phyloP scores from a whole-genome alignment of 164 flowering plant species.

The Berberis thunbergii region DNA sequence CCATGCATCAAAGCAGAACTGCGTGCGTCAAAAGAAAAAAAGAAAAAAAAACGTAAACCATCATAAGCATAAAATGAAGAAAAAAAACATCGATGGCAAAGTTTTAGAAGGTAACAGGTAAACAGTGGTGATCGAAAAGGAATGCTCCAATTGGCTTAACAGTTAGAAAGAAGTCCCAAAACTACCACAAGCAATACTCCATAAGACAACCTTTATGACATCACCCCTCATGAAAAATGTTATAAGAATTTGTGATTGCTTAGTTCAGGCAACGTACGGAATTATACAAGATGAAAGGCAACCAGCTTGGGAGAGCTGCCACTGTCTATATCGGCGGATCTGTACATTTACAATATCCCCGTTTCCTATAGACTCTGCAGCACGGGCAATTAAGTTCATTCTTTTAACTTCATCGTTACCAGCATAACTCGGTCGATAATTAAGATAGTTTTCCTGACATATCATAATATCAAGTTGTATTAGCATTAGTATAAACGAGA shows the following conservation, averaged over 20 bases:
- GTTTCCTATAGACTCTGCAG: slow-evolving; percentile 93
- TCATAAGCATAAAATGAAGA: background rate
- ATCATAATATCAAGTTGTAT: background rate
- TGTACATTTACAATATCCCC: slow-evolving; percentile 93
- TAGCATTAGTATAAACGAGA: background rate
- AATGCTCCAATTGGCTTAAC: no score
- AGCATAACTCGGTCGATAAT: slow-evolving; percentile 66
- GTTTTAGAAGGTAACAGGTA: no score
- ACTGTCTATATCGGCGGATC: slow-evolving; percentile 84
- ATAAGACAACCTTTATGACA: no score
- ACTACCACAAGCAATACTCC: no score
- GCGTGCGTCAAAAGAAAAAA: no score
- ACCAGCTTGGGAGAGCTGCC: slow-evolving; percentile 84
- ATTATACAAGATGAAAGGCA: slow-evolving; percentile 64
- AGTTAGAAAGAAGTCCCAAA: no score
- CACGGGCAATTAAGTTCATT: slow-evolving; percentile 75
- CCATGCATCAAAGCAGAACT: slow-evolving; percentile 94
- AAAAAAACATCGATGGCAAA: background rate
- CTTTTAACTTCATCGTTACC: slow-evolving; percentile 78
- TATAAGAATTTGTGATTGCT: background rate
- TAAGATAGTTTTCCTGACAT: slow-evolving; percentile 85
- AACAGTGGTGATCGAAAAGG: no score
- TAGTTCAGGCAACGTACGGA: slow-evolving; percentile 61
- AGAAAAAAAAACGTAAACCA: slow-evolving; percentile 2
- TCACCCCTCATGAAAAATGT: no score